Base-by-base conservation (phyloP, 139 green algal genomes). In the Chlamydomonas asymmetrica region DNA sequence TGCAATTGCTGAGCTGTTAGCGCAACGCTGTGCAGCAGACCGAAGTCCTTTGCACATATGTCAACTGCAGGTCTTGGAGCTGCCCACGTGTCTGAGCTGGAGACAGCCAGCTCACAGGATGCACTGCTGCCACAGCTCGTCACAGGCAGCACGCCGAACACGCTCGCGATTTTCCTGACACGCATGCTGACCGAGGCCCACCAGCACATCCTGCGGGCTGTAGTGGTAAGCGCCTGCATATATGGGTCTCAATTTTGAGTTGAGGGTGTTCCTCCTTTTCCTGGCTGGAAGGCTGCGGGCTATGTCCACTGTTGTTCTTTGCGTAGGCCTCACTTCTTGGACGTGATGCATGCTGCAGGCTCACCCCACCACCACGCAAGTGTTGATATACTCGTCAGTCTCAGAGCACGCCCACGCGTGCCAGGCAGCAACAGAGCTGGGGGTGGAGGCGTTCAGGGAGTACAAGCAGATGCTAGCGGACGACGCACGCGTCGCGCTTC, bases 391-490 rank as follows among this genome's bases (percentile, higher is more conserved):
- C 57, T 85, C 73, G 70, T 49, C 79, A 0, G 45, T 88, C 0
- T 85, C 76, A 35, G 79, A 90, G 74, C 77, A 83, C 9, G 87
- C 87, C 0, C 87, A 91, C 61, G 82, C 84, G 2, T 80, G 74
- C 56, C 64, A 75, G 20, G 43, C 80, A 2, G 64, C 54, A 10
- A 76, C 54, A 1, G 59, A 69, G 7, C 75, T 90, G 29, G 84
- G 84, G 0, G 66, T 80, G 5, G 76, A 88, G 69, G 87, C 82
- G 2, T 91, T 76, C 69, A 57, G 43, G 5, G 77, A 87, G 40
- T 91, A 88, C 60, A 35, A 40, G 1, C 52, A 64, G 22, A 75
- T 85, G 35, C 80, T 91, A 56, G 48, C 65, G 64, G 13, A 66
- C 76, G 22, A 54, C 66, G 72, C 78, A 37, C 34, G 64, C 66